These are phyloP conservation scores for Trichothecium roseum DNA, from an alignment of 2,329 filamentous ascomycete genomes.

Conservation along the genomic window DNA sequence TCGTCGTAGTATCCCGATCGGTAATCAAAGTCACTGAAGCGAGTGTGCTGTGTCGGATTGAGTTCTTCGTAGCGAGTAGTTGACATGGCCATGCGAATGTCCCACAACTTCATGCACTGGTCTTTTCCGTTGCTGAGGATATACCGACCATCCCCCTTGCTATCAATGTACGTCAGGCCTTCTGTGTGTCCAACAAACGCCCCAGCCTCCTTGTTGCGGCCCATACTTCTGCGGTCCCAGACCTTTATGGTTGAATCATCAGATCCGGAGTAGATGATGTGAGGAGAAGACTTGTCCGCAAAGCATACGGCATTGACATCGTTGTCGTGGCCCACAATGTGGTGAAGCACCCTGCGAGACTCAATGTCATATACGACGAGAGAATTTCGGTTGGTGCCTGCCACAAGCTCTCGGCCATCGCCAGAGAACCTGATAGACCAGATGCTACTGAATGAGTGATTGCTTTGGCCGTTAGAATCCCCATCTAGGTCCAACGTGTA, in stretches of 20 bases:
- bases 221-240: slow-evolving; percentile 91
- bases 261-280: slow-evolving; percentile 91
- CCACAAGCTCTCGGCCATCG: slow-evolving; percentile 82
- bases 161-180: slow-evolving; percentile 59
- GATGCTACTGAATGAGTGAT: slow-evolving; percentile 45
- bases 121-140: slow-evolving; percentile 93
- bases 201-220: slow-evolving; percentile 62
- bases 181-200: slow-evolving; percentile 58
- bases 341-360: slow-evolving; percentile 61
- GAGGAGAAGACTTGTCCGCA: slow-evolving; percentile 76
- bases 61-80: slow-evolving; percentile 51
- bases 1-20: slow-evolving; percentile 57
- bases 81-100: slow-evolving; percentile 79
- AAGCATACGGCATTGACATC: slow-evolving; percentile 98
- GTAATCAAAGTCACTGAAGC: slow-evolving; percentile 60
- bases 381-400: slow-evolving; percentile 68
- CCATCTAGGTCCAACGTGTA: slow-evolving; percentile 61
- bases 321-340: slow-evolving; percentile 67
- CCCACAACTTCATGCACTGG: slow-evolving; percentile 96
- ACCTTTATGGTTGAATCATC: slow-evolving; percentile 92
- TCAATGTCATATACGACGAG: slow-evolving; percentile 93
- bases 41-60: slow-evolving; percentile 43
- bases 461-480: slow-evolving; percentile 12
- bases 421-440: slow-evolving; percentile 91
- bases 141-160: slow-evolving; percentile 64